Evolutionary conservation across 2,329 filamentous ascomycete genomes (phyloP).

Genomic region (Stachybotrys chartarum): DNA sequence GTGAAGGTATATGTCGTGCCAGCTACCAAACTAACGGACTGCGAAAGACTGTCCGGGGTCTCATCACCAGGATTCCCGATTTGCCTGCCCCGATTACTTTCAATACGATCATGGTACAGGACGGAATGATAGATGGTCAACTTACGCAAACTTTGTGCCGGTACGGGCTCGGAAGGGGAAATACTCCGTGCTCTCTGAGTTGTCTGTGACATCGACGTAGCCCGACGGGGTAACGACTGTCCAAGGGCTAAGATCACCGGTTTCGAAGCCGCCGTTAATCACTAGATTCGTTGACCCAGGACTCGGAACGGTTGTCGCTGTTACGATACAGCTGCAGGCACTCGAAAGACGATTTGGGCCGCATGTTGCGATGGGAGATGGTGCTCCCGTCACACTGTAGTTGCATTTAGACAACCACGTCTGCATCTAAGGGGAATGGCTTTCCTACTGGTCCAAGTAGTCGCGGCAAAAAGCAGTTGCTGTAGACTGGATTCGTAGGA

Average conservation of each 20-base stretch:
- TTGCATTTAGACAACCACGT: not conserved
- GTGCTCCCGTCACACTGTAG: not conserved
- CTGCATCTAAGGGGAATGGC: not conserved
- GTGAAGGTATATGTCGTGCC: not conserved
- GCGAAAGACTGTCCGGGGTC: not conserved
- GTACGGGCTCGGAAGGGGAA: constrained; percentile 1
- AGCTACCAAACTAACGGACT: not conserved
- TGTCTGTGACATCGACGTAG: not conserved
- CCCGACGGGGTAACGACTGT: not conserved
- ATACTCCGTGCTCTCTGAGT: not conserved
- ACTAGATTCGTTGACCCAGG: not conserved
- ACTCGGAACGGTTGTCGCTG: not conserved
- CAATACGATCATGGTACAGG: not conserved
- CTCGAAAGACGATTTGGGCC: constrained; percentile 1
- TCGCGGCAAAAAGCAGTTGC: not conserved
- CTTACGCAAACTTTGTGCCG: not conserved
- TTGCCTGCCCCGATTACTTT: not conserved
- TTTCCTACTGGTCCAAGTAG: not conserved
- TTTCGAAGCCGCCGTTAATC: not conserved
- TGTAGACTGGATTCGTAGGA: not conserved
- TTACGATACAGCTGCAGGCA: not conserved
- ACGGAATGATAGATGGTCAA: not conserved
- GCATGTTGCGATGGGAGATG: not conserved
- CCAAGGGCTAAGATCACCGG: not conserved
- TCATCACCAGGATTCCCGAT: not conserved